Evolutionary conservation across 2,329 filamentous ascomycete genomes (phyloP), one percentile per base, ranked within the genome.

Genomic region (Aspergillus vadensis): DNA sequence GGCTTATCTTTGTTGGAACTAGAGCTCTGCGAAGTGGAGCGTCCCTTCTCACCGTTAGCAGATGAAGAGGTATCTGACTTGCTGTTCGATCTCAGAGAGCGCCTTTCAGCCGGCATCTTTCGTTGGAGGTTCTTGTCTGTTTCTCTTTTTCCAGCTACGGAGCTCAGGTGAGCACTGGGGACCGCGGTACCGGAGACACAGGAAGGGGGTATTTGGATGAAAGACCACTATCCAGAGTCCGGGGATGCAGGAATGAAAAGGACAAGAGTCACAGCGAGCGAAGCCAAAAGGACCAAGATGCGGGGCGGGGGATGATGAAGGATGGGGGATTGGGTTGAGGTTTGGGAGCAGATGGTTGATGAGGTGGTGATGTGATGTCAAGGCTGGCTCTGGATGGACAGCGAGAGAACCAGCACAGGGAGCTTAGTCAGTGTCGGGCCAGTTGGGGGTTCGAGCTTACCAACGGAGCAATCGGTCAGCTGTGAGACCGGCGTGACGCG

Each of bases 81-180:
- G 73, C 77, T 80, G 68, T 77, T 77, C 61, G 79, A 81, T 73
- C 77, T 73, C 69, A 80, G 67, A 65, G 75, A 78, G 63, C 79
- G 78, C 72, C 77, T 77, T 72, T 80, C 78, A 68, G 75, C 72
- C 67, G 79, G 77, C 79, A 81, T 81, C 63, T 75, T 79, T 73
- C 65, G 67, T 65, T 65, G 49, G 12, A 32, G 74, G 79, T 73
- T 65, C 67, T 65, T 48, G 54, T 50, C 44, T 47, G n/a, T 32
- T 48, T 50, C 44, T 47, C 8, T 39, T n/a, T 43, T 55, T 54
- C 41, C 69, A 74, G 70, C 63, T 74, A 14, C 67, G 55, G 58
- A 74, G 68, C 72, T 73, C 65, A 67, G 69, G 62, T 70, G 66
- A 70, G 64, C 66, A 69, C 65, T 55, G 67, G 67, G 65, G 63